A percentile compares a stretch with the other conserved stretches of the same genome.
phyloP scores from a whole-genome alignment of 345 rosid species.

The Lepidium sativum region DNA sequence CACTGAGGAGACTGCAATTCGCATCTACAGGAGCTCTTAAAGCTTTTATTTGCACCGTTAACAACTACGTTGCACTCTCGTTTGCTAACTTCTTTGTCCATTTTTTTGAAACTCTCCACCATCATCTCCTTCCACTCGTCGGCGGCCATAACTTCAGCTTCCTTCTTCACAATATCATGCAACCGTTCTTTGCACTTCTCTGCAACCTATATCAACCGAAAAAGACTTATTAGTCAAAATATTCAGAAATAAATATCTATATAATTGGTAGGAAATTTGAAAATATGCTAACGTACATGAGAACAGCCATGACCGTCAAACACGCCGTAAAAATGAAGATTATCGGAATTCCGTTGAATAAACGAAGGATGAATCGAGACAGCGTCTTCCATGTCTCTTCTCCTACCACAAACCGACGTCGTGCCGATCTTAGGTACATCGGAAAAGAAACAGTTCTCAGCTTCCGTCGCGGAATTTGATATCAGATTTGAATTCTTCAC shows the following conservation, averaged over 20 bases:
- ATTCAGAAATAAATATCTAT: background rate
- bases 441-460: background rate
- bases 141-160: conserved; percentile 7
- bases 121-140: conserved; percentile 53
- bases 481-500: background rate
- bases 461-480: background rate
- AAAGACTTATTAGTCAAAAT: background rate
- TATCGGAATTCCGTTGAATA: conserved; percentile 1
- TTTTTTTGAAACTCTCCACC: conserved; percentile 42
- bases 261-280: background rate
- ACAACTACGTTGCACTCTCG: conserved; percentile 12
- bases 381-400: conserved; percentile 96
- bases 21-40: conserved; percentile 43
- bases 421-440: conserved; percentile 50
- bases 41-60: conserved; percentile 1
- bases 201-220: conserved; percentile 11
- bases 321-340: conserved; percentile 59
- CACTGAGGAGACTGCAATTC: conserved; percentile 71
- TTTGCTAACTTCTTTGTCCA: conserved; percentile 57
- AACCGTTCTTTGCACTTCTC: conserved; percentile 29
- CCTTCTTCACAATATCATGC: conserved; percentile 30
- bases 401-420: conserved; percentile 87
- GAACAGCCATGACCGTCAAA: conserved; percentile 99
- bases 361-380: conserved; percentile 52
- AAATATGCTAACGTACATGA: conserved; percentile 43